Evolutionary conservation across 176 grass and related monocot genomes (phyloP).

Genomic region (Echinochloa phyllopogon): DNA sequence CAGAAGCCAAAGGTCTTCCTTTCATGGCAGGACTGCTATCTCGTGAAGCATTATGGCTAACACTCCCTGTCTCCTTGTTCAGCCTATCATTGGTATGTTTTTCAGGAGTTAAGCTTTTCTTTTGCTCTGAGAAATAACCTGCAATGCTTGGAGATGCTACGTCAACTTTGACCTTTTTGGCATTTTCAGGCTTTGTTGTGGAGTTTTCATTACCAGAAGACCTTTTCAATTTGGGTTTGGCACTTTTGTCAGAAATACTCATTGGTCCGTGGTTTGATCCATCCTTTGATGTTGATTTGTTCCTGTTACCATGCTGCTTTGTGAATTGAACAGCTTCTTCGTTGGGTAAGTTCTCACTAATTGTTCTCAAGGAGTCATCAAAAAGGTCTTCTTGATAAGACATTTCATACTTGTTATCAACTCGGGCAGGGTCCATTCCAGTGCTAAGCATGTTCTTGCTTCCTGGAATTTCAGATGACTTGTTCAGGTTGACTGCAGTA

Average conservation of each 20-base stretch:
- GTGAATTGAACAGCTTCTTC: conserved; percentile 45
- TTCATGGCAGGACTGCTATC: conserved; percentile 48
- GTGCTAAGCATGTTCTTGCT: conserved; percentile 30
- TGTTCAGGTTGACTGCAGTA: conserved; percentile 34
- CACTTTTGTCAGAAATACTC: conserved; percentile 47
- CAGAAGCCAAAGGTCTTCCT: conserved; percentile 55
- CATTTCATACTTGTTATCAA: conserved; percentile 39
- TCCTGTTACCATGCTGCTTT: conserved; percentile 52
- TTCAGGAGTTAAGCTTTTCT: conserved; percentile 49
- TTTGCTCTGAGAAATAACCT: conserved; percentile 50
- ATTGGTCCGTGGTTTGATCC: conserved; percentile 47
- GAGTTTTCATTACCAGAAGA: conserved; percentile 47
- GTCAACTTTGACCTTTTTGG: conserved; percentile 73
- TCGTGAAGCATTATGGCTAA: conserved; percentile 47
- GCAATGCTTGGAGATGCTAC: conserved; percentile 39
- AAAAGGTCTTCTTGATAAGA: conserved; percentile 45
- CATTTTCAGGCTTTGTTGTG: conserved; percentile 46
- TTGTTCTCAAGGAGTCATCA: conserved; percentile 35
- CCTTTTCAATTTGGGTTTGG: conserved; percentile 69
- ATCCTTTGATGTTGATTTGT: conserved; percentile 56
- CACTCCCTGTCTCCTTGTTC: conserved; percentile 55
- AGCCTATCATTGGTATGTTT: conserved; percentile 49
- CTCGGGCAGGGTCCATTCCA: conserved; percentile 28
- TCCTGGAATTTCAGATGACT: conserved; percentile 45
- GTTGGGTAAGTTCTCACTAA: conserved; percentile 36